Conservation (phyloP, 352 stramenopile species). For the Phytophthora ohioensis region DNA sequence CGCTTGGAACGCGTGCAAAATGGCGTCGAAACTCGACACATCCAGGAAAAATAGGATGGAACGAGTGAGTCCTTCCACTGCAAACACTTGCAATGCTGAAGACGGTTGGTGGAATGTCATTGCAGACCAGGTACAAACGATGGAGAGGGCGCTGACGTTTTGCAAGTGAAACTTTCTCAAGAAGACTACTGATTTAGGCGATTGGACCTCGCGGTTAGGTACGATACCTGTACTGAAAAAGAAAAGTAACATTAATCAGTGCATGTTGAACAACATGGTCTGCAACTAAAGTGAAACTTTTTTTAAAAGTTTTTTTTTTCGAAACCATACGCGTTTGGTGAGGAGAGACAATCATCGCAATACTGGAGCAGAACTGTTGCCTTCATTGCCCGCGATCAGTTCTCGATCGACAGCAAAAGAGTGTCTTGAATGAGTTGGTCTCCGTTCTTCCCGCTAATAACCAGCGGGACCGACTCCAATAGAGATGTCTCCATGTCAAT, state of each 20-base stretch:
- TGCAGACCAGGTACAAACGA: background rate
- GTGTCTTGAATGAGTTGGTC: slow-evolving; percentile 78
- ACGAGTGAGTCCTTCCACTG: slow-evolving; percentile 37
- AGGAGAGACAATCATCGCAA: background rate
- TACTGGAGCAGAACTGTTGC: background rate
- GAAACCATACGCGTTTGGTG: no score
- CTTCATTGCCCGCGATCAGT: background rate
- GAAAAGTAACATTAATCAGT: no score
- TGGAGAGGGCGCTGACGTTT: slow-evolving; percentile 9
- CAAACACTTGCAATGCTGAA: slow-evolving; percentile 34
- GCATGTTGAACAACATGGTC: no score
- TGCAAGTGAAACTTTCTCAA: background rate
- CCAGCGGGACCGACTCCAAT: slow-evolving; percentile 57
- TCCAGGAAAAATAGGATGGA: slow-evolving; percentile 39
- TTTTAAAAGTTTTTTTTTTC: no score
- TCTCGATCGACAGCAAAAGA: slow-evolving; percentile 38
- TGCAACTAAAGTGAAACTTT: no score
- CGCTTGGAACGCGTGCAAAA: slow-evolving; percentile 13
- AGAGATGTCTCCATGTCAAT: slow-evolving; percentile 61
- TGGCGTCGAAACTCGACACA: slow-evolving; percentile 26
- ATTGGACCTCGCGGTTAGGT: no score
- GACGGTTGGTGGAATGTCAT: background rate
- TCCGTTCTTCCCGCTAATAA: slow-evolving; percentile 81
- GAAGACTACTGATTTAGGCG: no score
- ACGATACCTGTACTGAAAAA: no score